Base-by-base conservation (phyloP, 2,329 filamentous ascomycete species). In the Penicillium sp. region DNA sequence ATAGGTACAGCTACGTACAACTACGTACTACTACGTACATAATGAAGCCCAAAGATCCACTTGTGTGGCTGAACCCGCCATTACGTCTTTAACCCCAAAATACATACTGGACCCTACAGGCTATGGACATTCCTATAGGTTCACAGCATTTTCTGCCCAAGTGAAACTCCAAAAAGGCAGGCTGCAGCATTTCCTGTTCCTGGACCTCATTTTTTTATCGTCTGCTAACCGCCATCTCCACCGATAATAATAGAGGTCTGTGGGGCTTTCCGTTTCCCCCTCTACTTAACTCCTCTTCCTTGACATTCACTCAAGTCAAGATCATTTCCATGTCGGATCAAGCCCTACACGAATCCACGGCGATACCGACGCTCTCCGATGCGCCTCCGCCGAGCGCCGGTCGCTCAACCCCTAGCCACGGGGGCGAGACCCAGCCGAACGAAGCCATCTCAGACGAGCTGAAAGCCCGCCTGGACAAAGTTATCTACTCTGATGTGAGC, bases 401-500 rank as follows among this genome's bases (percentile, higher is more conserved):
- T 57, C 69, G 64, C 61, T 63, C 60, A 50, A 62, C 63, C 24
- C 59, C 57, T 29, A 65, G 63, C 38, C 63, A 65, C 35, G 65
- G 58, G 43, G 51, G 57, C 29, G 69, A 70, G 37, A 63, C 62
- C 39, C 56, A 60, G 40, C 16, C 40, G 40, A 63, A 65, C 34
- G 62, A 62, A 10, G 60, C 60, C 48, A 59, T 74, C 34, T 64
- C 70, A 43, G 68, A 72, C 26, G 74, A 76, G 61, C 56, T 73
- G 55, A 72, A 69, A 55, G 68, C 70, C 59, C 71, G 72, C 44
- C 56, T 79, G 60, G 76, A 79, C 37, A 75, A 69, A 54, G 72
- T 80, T 24, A 70, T 80, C 31, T 74, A 78, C 56, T 79, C 78
- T 34, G 78, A 80, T 64, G 78, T 80, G 68, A 63, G 72, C 61